A percentile compares a stretch with the other conserved stretches of the same genome.
Evolutionary conservation across 1,284 basidiomycete genomes (phyloP).

Genomic region (Puccinia polysora): DNA sequence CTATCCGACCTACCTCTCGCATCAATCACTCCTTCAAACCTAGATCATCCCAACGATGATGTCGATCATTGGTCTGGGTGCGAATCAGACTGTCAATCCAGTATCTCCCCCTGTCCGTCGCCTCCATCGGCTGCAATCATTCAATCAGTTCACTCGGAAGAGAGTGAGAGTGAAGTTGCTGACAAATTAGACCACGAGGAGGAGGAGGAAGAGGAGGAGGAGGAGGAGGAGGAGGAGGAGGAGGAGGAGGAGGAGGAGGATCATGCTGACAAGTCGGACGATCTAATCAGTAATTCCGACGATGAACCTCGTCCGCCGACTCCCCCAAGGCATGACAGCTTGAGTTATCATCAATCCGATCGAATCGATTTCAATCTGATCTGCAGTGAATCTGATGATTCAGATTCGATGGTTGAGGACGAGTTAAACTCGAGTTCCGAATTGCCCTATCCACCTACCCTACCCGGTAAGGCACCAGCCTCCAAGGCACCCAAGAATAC

Average conservation of each 20-base stretch:
- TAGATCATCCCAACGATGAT: background rate
- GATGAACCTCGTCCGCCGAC: conserved; percentile 38
- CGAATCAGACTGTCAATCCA: conserved; percentile 8
- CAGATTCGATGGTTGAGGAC: conserved; percentile 25
- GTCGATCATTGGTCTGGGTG: background rate
- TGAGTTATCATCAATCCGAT: background rate
- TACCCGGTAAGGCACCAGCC: conserved; percentile 7
- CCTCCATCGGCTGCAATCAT: background rate
- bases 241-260: conserved; percentile 32
- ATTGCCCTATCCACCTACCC: conserved; percentile 9
- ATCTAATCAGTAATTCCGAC: conserved; percentile 17
- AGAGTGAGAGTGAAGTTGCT: conserved; percentile 26
- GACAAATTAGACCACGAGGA: conserved; percentile 43
- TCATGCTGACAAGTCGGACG: no score
- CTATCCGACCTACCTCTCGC: background rate
- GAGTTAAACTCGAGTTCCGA: conserved; percentile 23
- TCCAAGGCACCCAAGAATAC: conserved; percentile 41
- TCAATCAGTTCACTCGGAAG: background rate
- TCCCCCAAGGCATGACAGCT: conserved; percentile 6
- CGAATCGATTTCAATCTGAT: conserved; percentile 13
- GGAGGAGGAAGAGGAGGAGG: conserved; percentile 29
- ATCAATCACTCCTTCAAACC: background rate
- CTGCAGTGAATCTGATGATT: conserved; percentile 22
- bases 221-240: conserved; percentile 40
- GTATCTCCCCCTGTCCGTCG: background rate